Evolutionary conservation across 2,329 filamentous ascomycete species (phyloP).

Genomic region (Diaporthe caulivora): DNA sequence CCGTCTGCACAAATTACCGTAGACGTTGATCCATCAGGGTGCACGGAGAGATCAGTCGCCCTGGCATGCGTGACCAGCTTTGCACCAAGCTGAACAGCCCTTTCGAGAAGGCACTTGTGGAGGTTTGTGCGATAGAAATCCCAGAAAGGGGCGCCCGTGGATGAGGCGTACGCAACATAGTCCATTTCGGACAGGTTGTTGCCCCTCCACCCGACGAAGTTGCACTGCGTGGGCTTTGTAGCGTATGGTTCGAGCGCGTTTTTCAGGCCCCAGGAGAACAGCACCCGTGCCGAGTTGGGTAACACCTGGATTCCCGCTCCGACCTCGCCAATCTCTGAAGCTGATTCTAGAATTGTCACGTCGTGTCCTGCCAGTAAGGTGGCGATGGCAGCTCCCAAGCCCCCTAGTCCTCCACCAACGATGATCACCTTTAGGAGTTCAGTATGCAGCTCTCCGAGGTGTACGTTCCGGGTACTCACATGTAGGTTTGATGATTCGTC

Average conservation of each 20-base stretch:
- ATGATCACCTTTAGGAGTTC: slow-evolving; percentile 56
- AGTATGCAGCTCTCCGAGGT: not conserved
- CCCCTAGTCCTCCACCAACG: slow-evolving; percentile 68
- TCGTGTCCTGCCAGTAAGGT: slow-evolving; percentile 59
- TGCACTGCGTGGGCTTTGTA: slow-evolving; percentile 57
- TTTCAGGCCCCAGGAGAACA: slow-evolving; percentile 63
- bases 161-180: slow-evolving; percentile 55
- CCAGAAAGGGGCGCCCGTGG: slow-evolving; percentile 58
- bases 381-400: slow-evolving; percentile 63
- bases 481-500: slow-evolving; percentile 33
- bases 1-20: slow-evolving; percentile 56
- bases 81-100: slow-evolving; percentile 62
- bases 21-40: slow-evolving; percentile 47
- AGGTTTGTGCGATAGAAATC: slow-evolving; percentile 68
- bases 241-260: slow-evolving; percentile 53
- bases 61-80: slow-evolving; percentile 57
- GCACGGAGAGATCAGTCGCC: slow-evolving; percentile 56
- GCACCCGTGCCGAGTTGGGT: slow-evolving; percentile 59
- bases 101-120: slow-evolving; percentile 59
- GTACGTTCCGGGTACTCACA: not conserved
- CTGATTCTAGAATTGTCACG: slow-evolving; percentile 62
- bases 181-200: slow-evolving; percentile 61
- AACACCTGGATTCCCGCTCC: slow-evolving; percentile 65
- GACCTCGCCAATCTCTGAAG: slow-evolving; percentile 59
- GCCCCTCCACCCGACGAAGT: slow-evolving; percentile 67